These are phyloP conservation scores for Coelastrella sp. DNA, from an alignment of 139 green algal species.

Conservation along the genomic window DNA sequence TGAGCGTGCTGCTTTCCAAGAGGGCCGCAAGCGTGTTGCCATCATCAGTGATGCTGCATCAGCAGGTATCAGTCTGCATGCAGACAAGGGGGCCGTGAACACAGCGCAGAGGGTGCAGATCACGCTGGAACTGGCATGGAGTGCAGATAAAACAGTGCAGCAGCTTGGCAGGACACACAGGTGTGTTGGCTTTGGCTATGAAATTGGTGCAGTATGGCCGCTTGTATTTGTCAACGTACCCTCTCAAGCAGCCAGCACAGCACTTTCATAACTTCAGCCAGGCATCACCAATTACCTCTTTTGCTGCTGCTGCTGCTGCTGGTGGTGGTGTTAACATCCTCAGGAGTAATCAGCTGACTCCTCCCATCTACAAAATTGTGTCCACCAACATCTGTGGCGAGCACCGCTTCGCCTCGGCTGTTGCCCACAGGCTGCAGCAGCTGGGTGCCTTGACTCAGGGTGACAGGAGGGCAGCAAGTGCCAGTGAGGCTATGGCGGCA, in stretches of 20 bases:
- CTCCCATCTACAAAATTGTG: slow-evolving; percentile 80
- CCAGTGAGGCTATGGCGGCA: slow-evolving; percentile 58
- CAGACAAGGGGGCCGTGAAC: slow-evolving; percentile 54
- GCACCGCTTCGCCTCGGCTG: slow-evolving; percentile 52
- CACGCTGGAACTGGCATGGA: slow-evolving; percentile 76
- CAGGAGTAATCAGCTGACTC: slow-evolving; percentile 76
- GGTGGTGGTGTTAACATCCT: not conserved
- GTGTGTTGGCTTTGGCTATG: not conserved
- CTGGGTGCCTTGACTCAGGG: slow-evolving; percentile 74
- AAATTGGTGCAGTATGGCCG: not conserved
- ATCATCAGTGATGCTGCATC: slow-evolving; percentile 86
- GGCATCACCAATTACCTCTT: not conserved
- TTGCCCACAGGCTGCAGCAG: slow-evolving; percentile 59
- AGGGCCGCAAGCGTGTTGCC: slow-evolving; percentile 69
- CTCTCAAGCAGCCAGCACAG: too few relatives aligned
- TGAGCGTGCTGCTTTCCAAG: slow-evolving; percentile 63
- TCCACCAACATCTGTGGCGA: slow-evolving; percentile 70
- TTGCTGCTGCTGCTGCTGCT: slow-evolving; percentile 37
- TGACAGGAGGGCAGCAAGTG: slow-evolving; percentile 64
- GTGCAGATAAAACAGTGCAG: slow-evolving; percentile 82
- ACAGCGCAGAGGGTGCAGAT: slow-evolving; percentile 68
- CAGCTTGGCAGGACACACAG: slow-evolving; percentile 80
- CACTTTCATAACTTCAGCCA: not conserved
- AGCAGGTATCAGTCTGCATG: slow-evolving; percentile 88
- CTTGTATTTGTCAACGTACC: too few relatives aligned